Evolutionary conservation across 768 basidiomycete genomes (phyloP).

Genomic region (Kwoniella dendrophila): DNA sequence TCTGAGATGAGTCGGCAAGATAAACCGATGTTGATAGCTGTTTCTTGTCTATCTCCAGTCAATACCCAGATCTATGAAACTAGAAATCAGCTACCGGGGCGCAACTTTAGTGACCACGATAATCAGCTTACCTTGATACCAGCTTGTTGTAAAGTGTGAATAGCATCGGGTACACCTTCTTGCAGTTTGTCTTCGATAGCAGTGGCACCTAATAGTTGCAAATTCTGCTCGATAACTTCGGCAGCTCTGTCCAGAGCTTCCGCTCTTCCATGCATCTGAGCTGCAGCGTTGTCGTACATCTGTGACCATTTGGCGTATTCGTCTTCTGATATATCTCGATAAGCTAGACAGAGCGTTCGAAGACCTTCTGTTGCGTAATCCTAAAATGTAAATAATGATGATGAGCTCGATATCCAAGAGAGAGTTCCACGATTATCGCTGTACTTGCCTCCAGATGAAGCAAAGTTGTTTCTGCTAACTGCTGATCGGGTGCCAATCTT

Average conservation of each 20-base stretch:
- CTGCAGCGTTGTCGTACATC: slow-evolving; percentile 87
- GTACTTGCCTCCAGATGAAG: slow-evolving; percentile 79
- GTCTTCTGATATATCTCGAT: slow-evolving; percentile 83
- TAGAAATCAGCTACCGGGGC: not conserved
- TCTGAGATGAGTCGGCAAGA: slow-evolving; percentile 96
- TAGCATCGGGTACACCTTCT: slow-evolving; percentile 97
- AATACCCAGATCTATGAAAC: slow-evolving; percentile 82
- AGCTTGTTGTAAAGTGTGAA: slow-evolving; percentile 95
- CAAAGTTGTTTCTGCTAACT: slow-evolving; percentile 76
- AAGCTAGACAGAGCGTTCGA: slow-evolving; percentile 93
- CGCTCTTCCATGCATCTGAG: slow-evolving; percentile 85
- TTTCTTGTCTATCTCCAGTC: slow-evolving; percentile 97
- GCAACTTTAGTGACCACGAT: not conserved
- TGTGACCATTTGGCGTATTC: slow-evolving; percentile 87
- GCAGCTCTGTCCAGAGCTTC: slow-evolving; percentile 94
- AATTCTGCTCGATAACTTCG: slow-evolving; percentile 91
- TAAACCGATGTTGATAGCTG: slow-evolving; percentile 98
- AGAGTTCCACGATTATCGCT: not conserved
- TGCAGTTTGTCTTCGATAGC: slow-evolving; percentile 99
- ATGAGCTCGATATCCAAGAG: not conserved
- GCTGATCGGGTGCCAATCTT: slow-evolving; percentile 77
- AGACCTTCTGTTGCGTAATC: slow-evolving; percentile 97
- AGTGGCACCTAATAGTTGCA: slow-evolving; percentile 90
- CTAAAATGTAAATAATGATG: slow-evolving; percentile 48
- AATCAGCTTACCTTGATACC: slow-evolving; percentile 78